Conservation (phyloP, 106 monocot genomes). For the Iris macrosiphon region DNA sequence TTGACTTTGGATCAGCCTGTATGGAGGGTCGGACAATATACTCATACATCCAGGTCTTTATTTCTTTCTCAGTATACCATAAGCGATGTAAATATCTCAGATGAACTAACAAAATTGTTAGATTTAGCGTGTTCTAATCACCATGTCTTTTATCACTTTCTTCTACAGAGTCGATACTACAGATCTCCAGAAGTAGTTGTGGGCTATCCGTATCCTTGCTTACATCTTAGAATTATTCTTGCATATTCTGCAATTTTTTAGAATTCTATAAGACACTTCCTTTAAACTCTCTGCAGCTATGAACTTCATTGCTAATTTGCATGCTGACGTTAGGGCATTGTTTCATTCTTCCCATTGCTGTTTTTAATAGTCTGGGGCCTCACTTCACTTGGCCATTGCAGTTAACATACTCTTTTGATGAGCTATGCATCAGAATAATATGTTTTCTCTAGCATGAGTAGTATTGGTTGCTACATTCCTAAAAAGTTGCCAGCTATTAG, state of each 20-base stretch:
- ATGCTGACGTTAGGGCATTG: too few species aligned
- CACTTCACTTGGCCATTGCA: too few species aligned
- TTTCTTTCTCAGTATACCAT: too few species aligned
- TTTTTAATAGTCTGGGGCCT: too few species aligned
- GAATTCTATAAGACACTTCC: too few species aligned
- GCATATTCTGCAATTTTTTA: too few species aligned
- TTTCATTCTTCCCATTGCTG: too few species aligned
- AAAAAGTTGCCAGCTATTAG: neutral
- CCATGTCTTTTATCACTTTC: neutral
- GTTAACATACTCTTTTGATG: too few species aligned
- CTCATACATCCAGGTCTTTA: slow-evolving; percentile 90
- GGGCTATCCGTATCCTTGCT: slow-evolving; percentile 92
- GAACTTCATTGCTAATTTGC: neutral
- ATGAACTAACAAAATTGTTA: neutral
- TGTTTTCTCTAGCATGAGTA: too few species aligned
- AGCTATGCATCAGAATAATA: too few species aligned
- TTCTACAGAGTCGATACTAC: slow-evolving; percentile 94
- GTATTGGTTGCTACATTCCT: neutral
- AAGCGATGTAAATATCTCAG: neutral
- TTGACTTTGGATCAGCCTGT: slow-evolving; percentile 99
- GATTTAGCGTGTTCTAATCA: slow-evolving; percentile 5
- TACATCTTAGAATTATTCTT: neutral
- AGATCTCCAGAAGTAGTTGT: slow-evolving; percentile 97
- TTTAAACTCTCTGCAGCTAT: too few species aligned
- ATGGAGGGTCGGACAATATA: slow-evolving; percentile 80